Percentiles rank a stretch among this genome's conserved stretches.
These are phyloP conservation scores for Garcia nutans DNA, from an alignment of 345 rosid species.

Conservation along the genomic window DNA sequence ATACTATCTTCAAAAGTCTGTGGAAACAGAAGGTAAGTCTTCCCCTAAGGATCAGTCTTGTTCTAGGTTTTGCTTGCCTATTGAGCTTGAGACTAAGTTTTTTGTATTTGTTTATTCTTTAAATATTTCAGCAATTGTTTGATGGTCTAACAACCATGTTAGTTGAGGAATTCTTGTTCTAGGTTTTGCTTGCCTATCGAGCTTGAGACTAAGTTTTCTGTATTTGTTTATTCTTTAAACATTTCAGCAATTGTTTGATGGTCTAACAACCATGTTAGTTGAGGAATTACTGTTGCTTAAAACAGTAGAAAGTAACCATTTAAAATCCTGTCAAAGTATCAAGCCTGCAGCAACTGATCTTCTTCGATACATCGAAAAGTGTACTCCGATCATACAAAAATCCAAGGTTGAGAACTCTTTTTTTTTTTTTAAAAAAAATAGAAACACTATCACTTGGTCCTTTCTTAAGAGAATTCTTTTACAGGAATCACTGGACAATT, in stretches of 20 bases:
- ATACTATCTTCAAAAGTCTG: conserved; percentile 49
- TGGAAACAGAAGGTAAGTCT: conserved; percentile 80
- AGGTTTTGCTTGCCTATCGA: neutral
- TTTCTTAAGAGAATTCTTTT: conserved; percentile 25
- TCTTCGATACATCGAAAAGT: conserved; percentile 51
- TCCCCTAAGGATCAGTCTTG: conserved; percentile 10
- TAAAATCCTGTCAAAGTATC: conserved; percentile 53
- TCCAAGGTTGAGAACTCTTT: conserved; percentile 58
- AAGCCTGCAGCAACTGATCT: conserved; percentile 46
- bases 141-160: conserved; percentile 54
- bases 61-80: neutral
- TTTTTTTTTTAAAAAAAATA: neutral
- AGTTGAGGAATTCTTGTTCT: conserved; percentile 50
- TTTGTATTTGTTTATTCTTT: conserved; percentile 4
- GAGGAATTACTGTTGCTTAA: conserved; percentile 63
- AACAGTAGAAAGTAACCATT: conserved; percentile 56
- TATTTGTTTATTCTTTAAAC: conserved; percentile 2
- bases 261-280: conserved; percentile 43
- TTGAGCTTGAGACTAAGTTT: neutral
- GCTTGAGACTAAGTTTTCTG: neutral
- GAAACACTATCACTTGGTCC: conserved; percentile 20
- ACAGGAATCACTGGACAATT: conserved; percentile 71
- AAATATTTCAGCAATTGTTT: conserved; percentile 60
- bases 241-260: conserved; percentile 77
- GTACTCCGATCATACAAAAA: conserved; percentile 46